Evolutionary conservation across 2,329 filamentous ascomycete genomes (phyloP), one percentile per base, ranked within the genome.

Genomic region (Esteya vermicola): DNA sequence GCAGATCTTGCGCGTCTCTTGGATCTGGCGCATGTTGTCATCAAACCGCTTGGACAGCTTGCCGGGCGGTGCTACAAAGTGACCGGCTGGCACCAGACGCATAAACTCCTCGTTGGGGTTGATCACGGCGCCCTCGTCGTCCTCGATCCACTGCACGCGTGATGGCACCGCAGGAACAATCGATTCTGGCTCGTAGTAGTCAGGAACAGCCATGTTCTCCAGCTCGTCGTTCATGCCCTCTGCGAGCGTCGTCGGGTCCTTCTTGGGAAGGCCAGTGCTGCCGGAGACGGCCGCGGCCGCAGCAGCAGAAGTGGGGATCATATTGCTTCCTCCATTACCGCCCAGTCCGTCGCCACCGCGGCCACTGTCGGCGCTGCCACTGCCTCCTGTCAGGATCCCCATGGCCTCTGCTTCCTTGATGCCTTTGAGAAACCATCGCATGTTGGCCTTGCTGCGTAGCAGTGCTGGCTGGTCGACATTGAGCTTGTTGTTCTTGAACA

Each of bases 161-260:
- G 79, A 67, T 12, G 80, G 72, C 37, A 98, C 72, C 50, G 94
- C 86, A 1, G 91, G 91, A 22, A 98, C 80, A 31, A 81, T 78
- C 45, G 81, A 85, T 50, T 93, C 70, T 1, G 84, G 72, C 52
- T 95, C 84, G 59, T 98, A 98, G 61, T 96, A 98, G 55, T 95
- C 89, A 2, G 91, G 91, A 19, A 98, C n/a, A n/a, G n/a, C 67
- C 39, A 86, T 78, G 43, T 73, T 78, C 49, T 93, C 86, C 46
- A 84, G 79, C 48, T 89, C 83, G 40, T 81, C 83, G 51, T 94
- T 85, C 57, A 96, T 94, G n/a, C 85, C 86, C 59, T 96, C 89
- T 2, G 89, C 89, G 16, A 96, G 68, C 1, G 49, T 46, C 10
- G 46, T 91, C 55, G 93, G 86, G 6, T 75, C 68, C 18, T 65